phyloP scores from a whole-genome alignment of 768 basidiomycete genomes.

The Mycena chlorophos region DNA sequence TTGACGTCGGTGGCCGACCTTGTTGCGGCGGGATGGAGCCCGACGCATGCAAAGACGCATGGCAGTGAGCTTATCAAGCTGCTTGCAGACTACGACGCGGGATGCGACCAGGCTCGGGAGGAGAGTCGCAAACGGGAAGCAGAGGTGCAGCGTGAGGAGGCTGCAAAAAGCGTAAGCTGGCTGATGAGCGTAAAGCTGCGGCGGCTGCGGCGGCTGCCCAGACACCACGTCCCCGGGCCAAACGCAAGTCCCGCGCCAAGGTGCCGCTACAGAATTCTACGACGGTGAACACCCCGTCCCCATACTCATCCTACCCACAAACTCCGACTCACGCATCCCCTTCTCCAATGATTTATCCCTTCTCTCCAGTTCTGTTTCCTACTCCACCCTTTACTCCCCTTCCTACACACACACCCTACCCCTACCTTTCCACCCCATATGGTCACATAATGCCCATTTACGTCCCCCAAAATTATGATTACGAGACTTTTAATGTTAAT shows the following conservation, averaged over 20 bases:
- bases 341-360: background rate
- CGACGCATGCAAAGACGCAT: slow-evolving; percentile 17
- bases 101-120: background rate
- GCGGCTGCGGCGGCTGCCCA: background rate
- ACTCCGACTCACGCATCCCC: background rate
- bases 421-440: background rate
- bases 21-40: slow-evolving; percentile 5
- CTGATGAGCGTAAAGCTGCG: background rate
- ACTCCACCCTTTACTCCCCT: background rate
- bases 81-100: background rate
- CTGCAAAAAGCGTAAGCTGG: background rate
- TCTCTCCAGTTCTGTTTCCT: background rate
- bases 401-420: background rate
- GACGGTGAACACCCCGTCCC: background rate
- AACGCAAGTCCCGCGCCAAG: slow-evolving; percentile 3
- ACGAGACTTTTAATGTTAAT: background rate
- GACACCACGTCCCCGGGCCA: background rate
- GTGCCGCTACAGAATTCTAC: background rate
- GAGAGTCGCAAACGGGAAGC: background rate
- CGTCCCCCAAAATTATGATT: background rate
- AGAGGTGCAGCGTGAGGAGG: slow-evolving; percentile 4
- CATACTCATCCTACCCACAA: background rate
- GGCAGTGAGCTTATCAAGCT: slow-evolving; percentile 24
- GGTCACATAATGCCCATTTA: background rate
- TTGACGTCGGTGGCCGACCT: slow-evolving; percentile 21